Evolutionary conservation across 106 monocot genomes (phyloP), one percentile per base, ranked within the genome.

Genomic region (Dendrobium officinale): DNA sequence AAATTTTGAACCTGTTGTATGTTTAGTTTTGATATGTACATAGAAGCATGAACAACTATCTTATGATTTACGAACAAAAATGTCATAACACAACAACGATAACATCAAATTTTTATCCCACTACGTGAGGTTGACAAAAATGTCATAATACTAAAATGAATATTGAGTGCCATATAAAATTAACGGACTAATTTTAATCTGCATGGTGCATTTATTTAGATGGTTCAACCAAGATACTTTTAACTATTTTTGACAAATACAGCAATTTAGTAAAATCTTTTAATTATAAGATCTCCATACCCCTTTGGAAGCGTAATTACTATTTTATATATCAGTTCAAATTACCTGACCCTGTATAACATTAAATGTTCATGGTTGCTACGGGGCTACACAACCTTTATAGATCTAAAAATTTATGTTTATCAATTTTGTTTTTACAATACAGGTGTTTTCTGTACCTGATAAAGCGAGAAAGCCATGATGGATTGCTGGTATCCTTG

Each of bases 371-470:
- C 73, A 44, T 44, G 20, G 43, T 18, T 74, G 20, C 15, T 43
- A 44, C 20, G 74, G n/a, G n/a, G 8, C 6, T 9, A 74, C 43
- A 19, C 13, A 16, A 74, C 74, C 5, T 43, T 42, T 1, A 44
- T 22, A 17, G 51, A 8, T 74, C 42, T 74, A 74, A 74, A 74
- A 74, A 74, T 76, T 51, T 27, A 1, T 49, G 24, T 49, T 47
- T 31, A 9, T 44, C 47, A 2, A 42, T 74, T 43, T 43, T 42
- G 20, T 43, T 74, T n/a, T 74, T 20, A 70, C 43, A 44, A 42
- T 78, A 66, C 87, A 93, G 93, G 93, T 79, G 22, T 90, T 37
- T 90, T 37, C 77, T 93, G 9, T 79, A 88, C 81, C 85, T 93
- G 80, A 79, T 93, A 78, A 86, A 87, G 66, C 81, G 82, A 40